Conservation (phyloP, 495 filamentous ascomycete species). For the Poronia punctata region DNA sequence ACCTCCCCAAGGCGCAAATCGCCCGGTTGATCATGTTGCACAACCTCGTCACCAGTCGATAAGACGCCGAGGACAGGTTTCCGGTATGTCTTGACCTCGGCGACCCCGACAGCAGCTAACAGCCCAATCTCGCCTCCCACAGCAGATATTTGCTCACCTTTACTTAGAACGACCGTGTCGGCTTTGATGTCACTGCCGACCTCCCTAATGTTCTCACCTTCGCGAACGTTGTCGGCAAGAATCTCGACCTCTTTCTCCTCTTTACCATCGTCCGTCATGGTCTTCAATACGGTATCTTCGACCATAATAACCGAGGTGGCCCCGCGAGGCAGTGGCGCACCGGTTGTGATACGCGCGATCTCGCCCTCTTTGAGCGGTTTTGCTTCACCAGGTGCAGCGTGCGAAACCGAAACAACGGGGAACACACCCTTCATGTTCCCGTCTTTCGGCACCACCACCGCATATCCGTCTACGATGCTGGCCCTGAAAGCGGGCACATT, state of each 20-base stretch:
- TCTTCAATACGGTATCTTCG: slow-evolving; percentile 76
- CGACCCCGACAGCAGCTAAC: slow-evolving; percentile 74
- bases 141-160: slow-evolving; percentile 71
- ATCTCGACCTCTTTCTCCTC: slow-evolving; percentile 88
- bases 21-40: slow-evolving; percentile 60
- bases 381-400: slow-evolving; percentile 61
- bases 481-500: slow-evolving; percentile 87
- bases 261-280: slow-evolving; percentile 64
- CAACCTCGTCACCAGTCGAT: slow-evolving; percentile 93
- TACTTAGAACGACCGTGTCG: slow-evolving; percentile 60
- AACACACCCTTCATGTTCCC: slow-evolving; percentile 67
- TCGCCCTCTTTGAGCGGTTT: slow-evolving; percentile 60
- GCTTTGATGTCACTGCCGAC: slow-evolving; percentile 78
- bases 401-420: slow-evolving; percentile 79
- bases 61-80: slow-evolving; percentile 78
- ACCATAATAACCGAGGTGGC: slow-evolving; percentile 96
- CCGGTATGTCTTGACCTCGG: slow-evolving; percentile 65
- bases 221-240: slow-evolving; percentile 61
- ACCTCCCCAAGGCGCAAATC: slow-evolving; percentile 73
- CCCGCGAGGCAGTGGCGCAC: slow-evolving; percentile 81
- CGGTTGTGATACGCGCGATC: slow-evolving; percentile 87
- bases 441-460: slow-evolving; percentile 55
- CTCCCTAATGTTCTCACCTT: slow-evolving; percentile 84
- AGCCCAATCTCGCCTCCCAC: slow-evolving; percentile 88
- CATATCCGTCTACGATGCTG: slow-evolving; percentile 97